Evolutionary conservation across 345 rosid genomes (phyloP).

Genomic region (Syzygium grande): DNA sequence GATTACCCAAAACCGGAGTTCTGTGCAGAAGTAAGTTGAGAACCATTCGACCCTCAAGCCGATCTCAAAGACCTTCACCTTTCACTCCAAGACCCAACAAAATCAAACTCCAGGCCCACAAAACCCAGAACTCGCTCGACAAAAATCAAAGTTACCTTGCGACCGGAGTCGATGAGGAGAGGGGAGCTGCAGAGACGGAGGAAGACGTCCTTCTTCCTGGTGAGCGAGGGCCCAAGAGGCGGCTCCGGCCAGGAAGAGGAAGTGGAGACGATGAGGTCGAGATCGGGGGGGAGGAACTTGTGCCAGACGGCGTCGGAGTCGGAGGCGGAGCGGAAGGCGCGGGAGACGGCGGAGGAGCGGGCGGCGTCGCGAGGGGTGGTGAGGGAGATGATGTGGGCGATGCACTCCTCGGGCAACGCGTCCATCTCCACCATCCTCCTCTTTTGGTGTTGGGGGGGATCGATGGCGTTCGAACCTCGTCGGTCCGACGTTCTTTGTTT

Average conservation of each 20-base stretch:
- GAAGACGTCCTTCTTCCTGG: constrained; percentile 35
- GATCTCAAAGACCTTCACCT: background rate
- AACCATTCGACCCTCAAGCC: background rate
- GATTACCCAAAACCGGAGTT: background rate
- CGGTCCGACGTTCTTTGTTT: background rate
- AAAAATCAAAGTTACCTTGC: constrained; percentile 21
- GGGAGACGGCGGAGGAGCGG: constrained; percentile 26
- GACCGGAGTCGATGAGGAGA: constrained; percentile 26
- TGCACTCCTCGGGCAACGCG: constrained; percentile 8
- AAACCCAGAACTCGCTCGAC: background rate
- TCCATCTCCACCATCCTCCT: constrained; percentile 1
- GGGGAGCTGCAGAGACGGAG: constrained; percentile 27
- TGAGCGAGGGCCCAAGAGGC: background rate
- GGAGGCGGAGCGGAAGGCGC: constrained; percentile 23
- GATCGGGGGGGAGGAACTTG: constrained; percentile 35
- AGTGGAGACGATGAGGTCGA: constrained; percentile 12
- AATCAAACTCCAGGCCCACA: background rate
- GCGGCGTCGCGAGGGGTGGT: constrained; percentile 34
- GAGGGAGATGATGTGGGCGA: background rate
- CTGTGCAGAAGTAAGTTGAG: background rate
- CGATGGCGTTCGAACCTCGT: background rate
- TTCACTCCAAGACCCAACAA: background rate
- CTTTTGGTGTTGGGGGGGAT: background rate
- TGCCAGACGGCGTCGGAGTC: constrained; percentile 45
- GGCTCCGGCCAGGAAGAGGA: background rate